A percentile compares a stretch with the other conserved stretches of the same genome.
These are phyloP conservation scores for Symbiodinium pilosum DNA, from an alignment of 73 alveolate genomes.

Conservation along the genomic window DNA sequence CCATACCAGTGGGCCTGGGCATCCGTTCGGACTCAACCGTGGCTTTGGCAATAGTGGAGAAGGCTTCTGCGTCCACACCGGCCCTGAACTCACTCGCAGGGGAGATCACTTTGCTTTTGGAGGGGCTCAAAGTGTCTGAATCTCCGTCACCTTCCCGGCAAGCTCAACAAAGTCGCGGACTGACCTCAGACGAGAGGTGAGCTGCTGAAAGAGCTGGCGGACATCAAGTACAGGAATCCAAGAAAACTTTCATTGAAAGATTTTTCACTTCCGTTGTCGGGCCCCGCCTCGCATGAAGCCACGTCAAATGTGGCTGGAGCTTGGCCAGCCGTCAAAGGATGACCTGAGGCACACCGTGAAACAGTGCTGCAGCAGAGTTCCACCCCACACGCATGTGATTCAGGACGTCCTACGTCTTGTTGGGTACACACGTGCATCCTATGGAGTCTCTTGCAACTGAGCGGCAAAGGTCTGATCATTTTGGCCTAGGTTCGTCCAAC, in stretches of 20 bases:
- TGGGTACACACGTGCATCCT: no score
- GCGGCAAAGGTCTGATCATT: no score
- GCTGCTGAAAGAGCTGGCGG: background rate
- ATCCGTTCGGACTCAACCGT: background rate
- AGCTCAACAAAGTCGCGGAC: background rate
- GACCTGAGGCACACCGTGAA: background rate
- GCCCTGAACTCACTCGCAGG: background rate
- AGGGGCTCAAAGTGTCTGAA: background rate
- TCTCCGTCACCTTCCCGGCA: background rate
- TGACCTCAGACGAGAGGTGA: background rate
- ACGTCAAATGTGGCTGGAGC: no score
- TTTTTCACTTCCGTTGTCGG: background rate
- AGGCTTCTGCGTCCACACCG: background rate
- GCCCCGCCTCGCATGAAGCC: no score
- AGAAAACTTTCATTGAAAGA: background rate
- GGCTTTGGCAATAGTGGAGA: background rate
- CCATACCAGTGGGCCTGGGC: no score
- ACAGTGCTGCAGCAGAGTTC: background rate
- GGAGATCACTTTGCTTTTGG: background rate
- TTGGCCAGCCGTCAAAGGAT: background rate
- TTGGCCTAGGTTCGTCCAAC: no score
- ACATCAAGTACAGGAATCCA: background rate
- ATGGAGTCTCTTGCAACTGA: no score
- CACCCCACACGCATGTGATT: no score
- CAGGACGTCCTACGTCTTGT: no score